Conservation (phyloP, 2,329 filamentous ascomycete species). For the Neocucurbitaria cava region DNA sequence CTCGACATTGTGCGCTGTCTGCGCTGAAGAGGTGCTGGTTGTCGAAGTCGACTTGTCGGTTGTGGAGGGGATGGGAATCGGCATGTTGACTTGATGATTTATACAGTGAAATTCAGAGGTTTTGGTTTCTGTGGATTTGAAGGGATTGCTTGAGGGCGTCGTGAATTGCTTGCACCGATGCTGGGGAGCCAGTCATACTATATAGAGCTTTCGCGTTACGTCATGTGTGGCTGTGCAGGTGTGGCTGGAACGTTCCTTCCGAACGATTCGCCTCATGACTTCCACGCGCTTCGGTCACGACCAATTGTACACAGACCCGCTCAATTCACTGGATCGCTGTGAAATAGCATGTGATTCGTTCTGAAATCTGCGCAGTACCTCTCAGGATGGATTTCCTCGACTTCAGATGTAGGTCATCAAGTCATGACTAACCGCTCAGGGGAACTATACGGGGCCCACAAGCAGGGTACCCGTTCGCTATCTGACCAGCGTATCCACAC, state of each 20-base stretch:
- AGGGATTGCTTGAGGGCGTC: background rate
- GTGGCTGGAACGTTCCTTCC: constrained; percentile 31
- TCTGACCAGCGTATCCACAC: no score
- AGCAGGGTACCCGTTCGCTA: no score
- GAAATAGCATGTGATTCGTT: no score
- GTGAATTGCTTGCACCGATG: background rate
- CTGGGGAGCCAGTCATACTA: constrained; percentile 1
- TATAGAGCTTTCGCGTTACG: constrained; percentile 9
- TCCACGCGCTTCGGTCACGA: background rate
- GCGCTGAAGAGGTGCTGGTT: constrained; percentile 28
- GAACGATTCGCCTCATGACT: constrained; percentile 18
- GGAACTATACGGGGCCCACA: no score
- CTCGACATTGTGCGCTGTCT: constrained; percentile 31
- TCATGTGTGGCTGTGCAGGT: constrained; percentile 38
- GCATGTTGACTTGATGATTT: constrained; percentile 34
- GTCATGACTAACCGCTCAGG: no score
- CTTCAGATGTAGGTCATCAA: no score
- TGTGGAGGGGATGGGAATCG: constrained; percentile 34
- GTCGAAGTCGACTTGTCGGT: constrained; percentile 17
- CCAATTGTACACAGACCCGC: background rate
- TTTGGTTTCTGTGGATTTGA: background rate
- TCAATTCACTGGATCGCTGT: no score
- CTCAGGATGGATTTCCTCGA: no score
- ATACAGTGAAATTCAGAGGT: no score
- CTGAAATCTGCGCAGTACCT: no score